Evolutionary conservation across 73 alveolate genomes (phyloP).

Genomic region (Symbiodinium natans): DNA sequence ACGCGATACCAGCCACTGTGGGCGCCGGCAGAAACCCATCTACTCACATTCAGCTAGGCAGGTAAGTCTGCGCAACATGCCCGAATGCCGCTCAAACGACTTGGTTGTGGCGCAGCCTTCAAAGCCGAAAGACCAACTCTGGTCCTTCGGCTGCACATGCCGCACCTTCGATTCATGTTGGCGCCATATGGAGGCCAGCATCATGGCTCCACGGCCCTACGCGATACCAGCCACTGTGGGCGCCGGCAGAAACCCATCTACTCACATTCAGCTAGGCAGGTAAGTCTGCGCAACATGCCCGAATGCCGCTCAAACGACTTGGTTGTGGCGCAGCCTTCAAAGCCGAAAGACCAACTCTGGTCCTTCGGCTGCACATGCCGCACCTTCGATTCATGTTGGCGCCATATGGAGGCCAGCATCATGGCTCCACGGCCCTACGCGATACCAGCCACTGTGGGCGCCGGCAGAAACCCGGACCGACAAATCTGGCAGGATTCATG

Average conservation of each 20-base stretch:
- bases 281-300: background rate
- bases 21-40: background rate
- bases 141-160: background rate
- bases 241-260: background rate
- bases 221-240: constrained; percentile 6
- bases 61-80: background rate
- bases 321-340: background rate
- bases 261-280: background rate
- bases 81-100: no score
- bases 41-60: background rate
- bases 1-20: background rate
- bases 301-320: no score
- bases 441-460: constrained; percentile 10
- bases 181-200: constrained; percentile 29
- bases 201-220: background rate
- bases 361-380: background rate
- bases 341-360: background rate
- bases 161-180: background rate
- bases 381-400: background rate
- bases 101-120: background rate
- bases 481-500: background rate
- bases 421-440: background rate
- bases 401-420: constrained; percentile 23
- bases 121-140: background rate
- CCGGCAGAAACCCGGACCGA: background rate